Percentiles rank a stretch among this genome's conserved stretches.
Conservation (phyloP, 768 basidiomycete species). For the Tylopilus sp. region DNA sequence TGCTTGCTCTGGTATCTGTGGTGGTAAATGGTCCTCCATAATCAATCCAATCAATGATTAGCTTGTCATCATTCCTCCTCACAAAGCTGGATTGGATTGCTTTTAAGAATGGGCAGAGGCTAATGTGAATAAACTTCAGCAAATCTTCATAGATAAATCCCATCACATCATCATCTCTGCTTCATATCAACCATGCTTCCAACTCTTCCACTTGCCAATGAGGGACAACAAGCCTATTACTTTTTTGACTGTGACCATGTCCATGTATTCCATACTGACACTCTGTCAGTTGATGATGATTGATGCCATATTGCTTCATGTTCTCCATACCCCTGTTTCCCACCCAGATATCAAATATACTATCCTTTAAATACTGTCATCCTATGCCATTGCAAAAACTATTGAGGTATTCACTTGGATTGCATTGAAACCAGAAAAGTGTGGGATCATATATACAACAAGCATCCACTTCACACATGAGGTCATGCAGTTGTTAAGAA, state of each 20-base stretch:
- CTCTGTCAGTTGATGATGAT: slow-evolving; percentile 9
- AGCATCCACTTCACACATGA: neutral
- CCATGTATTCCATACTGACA: neutral
- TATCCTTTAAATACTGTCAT: fast-evolving
- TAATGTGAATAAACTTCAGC: neutral
- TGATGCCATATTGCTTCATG: neutral
- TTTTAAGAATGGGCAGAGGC: slow-evolving; percentile 1
- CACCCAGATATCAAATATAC: slow-evolving; percentile 1
- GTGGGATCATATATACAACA: slow-evolving; percentile 6
- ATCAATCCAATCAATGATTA: neutral
- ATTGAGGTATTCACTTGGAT: neutral
- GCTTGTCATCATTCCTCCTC: slow-evolving; percentile 5
- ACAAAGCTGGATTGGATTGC: neutral
- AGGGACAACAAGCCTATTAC: slow-evolving; percentile 7
- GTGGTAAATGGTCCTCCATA: too few species aligned
- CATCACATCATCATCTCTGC: slow-evolving; percentile 7
- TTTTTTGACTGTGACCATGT: slow-evolving; percentile 7
- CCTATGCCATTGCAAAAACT: neutral
- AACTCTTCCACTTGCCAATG: slow-evolving; percentile 3
- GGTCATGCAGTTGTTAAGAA: neutral
- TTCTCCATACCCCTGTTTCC: neutral
- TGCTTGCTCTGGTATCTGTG: too few species aligned
- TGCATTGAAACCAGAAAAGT: neutral
- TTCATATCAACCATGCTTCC: slow-evolving; percentile 8
- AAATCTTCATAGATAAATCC: slow-evolving; percentile 7